Evolutionary conservation across 75 land plant species (phyloP), one percentile per base, ranked within the genome.

Genomic region (Selaginella moellendorffii): DNA sequence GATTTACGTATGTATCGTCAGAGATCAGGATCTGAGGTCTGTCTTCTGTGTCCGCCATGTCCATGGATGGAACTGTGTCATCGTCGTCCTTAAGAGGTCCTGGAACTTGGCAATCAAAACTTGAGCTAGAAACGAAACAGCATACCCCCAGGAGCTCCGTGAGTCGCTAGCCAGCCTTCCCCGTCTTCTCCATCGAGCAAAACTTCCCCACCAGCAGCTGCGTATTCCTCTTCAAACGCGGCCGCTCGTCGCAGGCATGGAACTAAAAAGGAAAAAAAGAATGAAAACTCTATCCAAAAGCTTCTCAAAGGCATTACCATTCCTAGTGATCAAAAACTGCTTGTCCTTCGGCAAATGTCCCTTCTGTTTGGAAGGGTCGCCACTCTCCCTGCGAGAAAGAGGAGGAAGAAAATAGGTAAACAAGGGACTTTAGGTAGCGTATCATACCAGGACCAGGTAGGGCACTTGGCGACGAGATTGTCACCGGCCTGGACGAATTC

Each of bases 401-500:
- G 65, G 27, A 10, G 27, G 46, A 22, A 65, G 46, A 26, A 67
- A 25, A 67, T 56, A 1, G 62, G 18, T 28, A 10, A 56, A 27
- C 2, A 53, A 26, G 28, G 27, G 54, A 0, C 12, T 25, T 27
- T n/a, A 72, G 24, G 18, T 29, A 27, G 21, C 1, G 63, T 22
- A 21, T 56, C 28, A 12, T 77, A 93, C 98, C 98, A 93, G 5
- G 96, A 93, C 98, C 98, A 93, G 68, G 98, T 93, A 28, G 98
- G 98, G 79, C 96, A 93, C 58, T 93, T 93, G 42, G 86, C 74
- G 26, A 93, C 98, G 54, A 93, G 85, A 68, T 93, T 93, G 56
- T 93, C 98, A 30, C 98, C 98, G 60, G 98, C 98, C 51, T 79
- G 68, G 58, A 93, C 80, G 69, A 93, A 93, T 51, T 93, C 98